Evolutionary conservation across 345 rosid species (phyloP).

Genomic region (Abelmoschus esculentus): DNA sequence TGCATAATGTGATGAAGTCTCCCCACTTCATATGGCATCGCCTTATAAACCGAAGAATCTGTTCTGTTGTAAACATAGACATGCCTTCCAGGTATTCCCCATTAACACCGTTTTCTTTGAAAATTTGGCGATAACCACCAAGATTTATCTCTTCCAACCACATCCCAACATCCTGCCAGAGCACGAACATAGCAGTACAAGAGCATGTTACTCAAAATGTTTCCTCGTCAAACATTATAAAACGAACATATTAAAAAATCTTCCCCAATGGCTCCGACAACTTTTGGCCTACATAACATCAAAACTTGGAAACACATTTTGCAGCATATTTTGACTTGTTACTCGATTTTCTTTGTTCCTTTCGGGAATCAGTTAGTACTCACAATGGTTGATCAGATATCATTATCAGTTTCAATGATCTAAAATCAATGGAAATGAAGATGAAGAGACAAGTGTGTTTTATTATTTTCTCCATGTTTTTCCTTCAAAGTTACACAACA

Average conservation of each 20-base stretch:
- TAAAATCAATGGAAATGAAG: background rate
- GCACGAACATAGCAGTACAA: background rate
- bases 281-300: background rate
- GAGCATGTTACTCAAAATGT: background rate
- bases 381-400: background rate
- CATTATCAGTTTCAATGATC: background rate
- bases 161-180: slow-evolving; percentile 76
- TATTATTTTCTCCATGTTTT: background rate
- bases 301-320: background rate
- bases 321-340: background rate
- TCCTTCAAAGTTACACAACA: background rate
- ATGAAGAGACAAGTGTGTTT: background rate
- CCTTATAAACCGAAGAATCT: slow-evolving; percentile 92
- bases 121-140: slow-evolving; percentile 80
- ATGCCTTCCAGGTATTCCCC: slow-evolving; percentile 96
- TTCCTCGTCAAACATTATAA: background rate
- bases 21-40: slow-evolving; percentile 99
- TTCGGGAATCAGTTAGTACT: background rate
- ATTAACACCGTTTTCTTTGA: slow-evolving; percentile 84
- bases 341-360: background rate
- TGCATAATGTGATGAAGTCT: slow-evolving; percentile 92
- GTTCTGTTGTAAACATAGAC: slow-evolving; percentile 98
- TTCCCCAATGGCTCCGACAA: background rate
- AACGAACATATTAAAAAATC: background rate
- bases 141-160: slow-evolving; percentile 94